Evolutionary conservation across 768 basidiomycete genomes (phyloP).

Genomic region (Cyathus striatus): DNA sequence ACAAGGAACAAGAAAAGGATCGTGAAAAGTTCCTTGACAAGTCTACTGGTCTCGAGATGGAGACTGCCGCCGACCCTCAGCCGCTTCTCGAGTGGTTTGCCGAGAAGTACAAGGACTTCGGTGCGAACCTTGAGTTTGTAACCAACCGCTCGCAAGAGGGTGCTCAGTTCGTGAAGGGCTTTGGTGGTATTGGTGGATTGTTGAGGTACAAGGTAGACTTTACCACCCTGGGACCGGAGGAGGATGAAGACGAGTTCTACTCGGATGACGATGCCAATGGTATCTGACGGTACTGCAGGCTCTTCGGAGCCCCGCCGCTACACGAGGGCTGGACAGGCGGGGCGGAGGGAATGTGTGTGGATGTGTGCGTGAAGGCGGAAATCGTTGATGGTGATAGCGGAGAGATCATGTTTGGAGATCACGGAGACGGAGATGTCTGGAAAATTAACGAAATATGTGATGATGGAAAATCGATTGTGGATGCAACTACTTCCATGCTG

Average conservation of each 20-base stretch:
- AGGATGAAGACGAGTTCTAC: conserved; percentile 85
- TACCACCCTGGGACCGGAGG: conserved; percentile 71
- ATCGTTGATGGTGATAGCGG: neutral
- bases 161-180: conserved; percentile 96
- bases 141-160: conserved; percentile 97
- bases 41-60: conserved; percentile 94
- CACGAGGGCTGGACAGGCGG: conserved; percentile 67
- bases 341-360: conserved; percentile 41
- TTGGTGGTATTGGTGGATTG: conserved; percentile 95
- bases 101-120: conserved; percentile 98
- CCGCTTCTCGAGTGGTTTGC: conserved; percentile 97
- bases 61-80: conserved; percentile 75
- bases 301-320: conserved; percentile 73
- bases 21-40: conserved; percentile 95
- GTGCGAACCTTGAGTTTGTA: conserved; percentile 92
- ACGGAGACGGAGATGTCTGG: neutral
- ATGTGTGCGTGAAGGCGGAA: conserved; percentile 15
- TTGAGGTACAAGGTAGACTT: conserved; percentile 98
- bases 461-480: neutral
- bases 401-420: neutral
- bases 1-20: conserved; percentile 86
- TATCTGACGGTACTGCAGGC: conserved; percentile 85
- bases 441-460: neutral
- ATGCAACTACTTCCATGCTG: too few species aligned
- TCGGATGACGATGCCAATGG: conserved; percentile 74